Percentiles rank a stretch among this genome's conserved stretches.
phyloP scores from a whole-genome alignment of 495 filamentous ascomycete species.

The Hamigera avellanea region DNA sequence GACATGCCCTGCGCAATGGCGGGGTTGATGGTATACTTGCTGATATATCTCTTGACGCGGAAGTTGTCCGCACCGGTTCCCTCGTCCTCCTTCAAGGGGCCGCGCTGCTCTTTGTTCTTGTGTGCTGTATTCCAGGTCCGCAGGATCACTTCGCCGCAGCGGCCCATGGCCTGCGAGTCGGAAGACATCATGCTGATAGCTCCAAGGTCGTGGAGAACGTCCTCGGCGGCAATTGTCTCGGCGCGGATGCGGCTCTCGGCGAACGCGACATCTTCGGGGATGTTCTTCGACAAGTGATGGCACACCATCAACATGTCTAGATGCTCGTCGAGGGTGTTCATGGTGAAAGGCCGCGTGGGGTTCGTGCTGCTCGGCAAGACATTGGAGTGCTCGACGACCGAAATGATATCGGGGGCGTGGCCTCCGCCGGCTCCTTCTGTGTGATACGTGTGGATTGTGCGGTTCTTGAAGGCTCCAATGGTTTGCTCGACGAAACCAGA shows the following conservation, averaged over 20 bases:
- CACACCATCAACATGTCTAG: conserved; percentile 99
- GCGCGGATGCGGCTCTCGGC: conserved; percentile 90
- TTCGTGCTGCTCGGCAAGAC: conserved; percentile 90
- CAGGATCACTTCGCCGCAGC: conserved; percentile 88
- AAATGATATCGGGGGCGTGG: conserved; percentile 95
- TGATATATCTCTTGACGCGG: conserved; percentile 85
- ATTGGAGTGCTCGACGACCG: conserved; percentile 82
- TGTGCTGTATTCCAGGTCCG: conserved; percentile 97
- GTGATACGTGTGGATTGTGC: conserved; percentile 96
- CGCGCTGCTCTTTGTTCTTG: conserved; percentile 91
- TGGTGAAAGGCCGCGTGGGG: conserved; percentile 84
- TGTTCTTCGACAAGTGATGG: conserved; percentile 85
- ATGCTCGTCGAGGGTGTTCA: conserved; percentile 93
- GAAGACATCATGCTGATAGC: conserved; percentile 98
- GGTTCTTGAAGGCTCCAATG: conserved; percentile 72
- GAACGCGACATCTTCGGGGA: conserved; percentile 93
- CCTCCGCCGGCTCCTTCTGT: conserved; percentile 95
- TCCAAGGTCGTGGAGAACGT: conserved; percentile 90
- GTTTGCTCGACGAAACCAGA: conserved; percentile 95
- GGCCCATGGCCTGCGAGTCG: conserved; percentile 96
- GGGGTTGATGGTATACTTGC: conserved; percentile 97
- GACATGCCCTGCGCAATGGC: conserved; percentile 88
- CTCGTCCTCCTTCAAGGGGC: conserved; percentile 63
- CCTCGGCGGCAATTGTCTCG: conserved; percentile 95
- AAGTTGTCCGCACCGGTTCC: conserved; percentile 83